A percentile compares a stretch with the other conserved stretches of the same genome.
Conservation (phyloP, 2,329 filamentous ascomycete species). For the Amauroascus niger region DNA sequence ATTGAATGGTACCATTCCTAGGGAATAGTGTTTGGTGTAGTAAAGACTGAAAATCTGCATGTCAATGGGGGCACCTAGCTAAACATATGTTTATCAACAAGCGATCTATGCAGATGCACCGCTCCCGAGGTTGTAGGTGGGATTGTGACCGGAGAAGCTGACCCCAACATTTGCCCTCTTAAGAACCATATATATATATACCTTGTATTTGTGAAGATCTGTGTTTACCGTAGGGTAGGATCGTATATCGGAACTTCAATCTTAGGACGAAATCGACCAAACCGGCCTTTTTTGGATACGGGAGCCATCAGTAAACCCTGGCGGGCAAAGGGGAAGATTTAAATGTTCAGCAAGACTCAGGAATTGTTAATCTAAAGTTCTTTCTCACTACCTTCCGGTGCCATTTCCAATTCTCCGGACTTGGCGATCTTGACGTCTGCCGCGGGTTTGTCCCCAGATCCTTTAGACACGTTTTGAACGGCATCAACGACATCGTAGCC, state of each 20-base stretch:
- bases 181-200: too few relatives aligned
- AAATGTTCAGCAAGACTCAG: not conserved
- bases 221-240: not conserved
- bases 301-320: slow-evolving; percentile 9
- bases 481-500: slow-evolving; percentile 57
- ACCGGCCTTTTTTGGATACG: slow-evolving; percentile 7
- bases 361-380: slow-evolving; percentile 46
- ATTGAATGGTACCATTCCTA: too few relatives aligned
- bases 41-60: too few relatives aligned
- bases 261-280: slow-evolving; percentile 10
- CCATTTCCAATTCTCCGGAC: slow-evolving; percentile 54
- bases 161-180: not conserved
- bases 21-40: too few relatives aligned
- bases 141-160: too few relatives aligned
- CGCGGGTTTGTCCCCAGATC: slow-evolving; percentile 46
- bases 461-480: slow-evolving; percentile 55
- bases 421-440: slow-evolving; percentile 55
- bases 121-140: not conserved
- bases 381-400: slow-evolving; percentile 54
- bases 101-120: too few relatives aligned
- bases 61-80: too few relatives aligned
- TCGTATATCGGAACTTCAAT: slow-evolving; percentile 1
- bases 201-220: too few relatives aligned
- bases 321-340: not conserved
- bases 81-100: too few relatives aligned